These are phyloP conservation scores for Ogataea nakhonphanomensis DNA, from an alignment of 805 yeast species.

Conservation along the genomic window DNA sequence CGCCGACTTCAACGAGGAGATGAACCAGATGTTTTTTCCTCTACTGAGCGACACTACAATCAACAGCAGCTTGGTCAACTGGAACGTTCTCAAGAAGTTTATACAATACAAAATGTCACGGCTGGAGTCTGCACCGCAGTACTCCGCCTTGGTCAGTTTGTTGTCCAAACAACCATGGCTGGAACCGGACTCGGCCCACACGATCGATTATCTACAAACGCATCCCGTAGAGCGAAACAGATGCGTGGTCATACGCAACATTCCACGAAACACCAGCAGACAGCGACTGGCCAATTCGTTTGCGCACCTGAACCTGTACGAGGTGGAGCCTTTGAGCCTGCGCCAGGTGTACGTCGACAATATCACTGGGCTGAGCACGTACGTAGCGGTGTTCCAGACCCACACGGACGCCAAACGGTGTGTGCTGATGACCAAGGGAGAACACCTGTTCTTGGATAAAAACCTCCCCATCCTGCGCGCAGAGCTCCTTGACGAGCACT, in stretches of 20 bases:
- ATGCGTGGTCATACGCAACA: slow-evolving; percentile 41
- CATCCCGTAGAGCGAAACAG: slow-evolving; percentile 25
- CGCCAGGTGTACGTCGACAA: slow-evolving; percentile 12
- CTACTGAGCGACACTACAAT: slow-evolving; percentile 20
- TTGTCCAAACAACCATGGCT: slow-evolving; percentile 13
- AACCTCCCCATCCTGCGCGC: slow-evolving; percentile 31
- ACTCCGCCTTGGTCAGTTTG: slow-evolving; percentile 4
- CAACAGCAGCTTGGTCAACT: slow-evolving; percentile 4
- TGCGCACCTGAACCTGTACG: slow-evolving; percentile 49
- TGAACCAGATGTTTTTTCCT: slow-evolving; percentile 20
- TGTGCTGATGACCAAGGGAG: slow-evolving; percentile 51
- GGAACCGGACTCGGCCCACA: background rate
- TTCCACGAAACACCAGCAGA: slow-evolving; percentile 44
- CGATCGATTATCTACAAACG: background rate
- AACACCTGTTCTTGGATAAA: slow-evolving; percentile 28
- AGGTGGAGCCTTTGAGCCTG: slow-evolving; percentile 18
- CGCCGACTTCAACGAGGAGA: slow-evolving; percentile 31
- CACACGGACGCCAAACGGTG: slow-evolving; percentile 47
- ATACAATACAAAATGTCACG: slow-evolving; percentile 3
- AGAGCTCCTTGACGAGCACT: slow-evolving; percentile 28
- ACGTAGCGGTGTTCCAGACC: slow-evolving; percentile 45
- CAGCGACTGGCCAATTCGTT: slow-evolving; percentile 35
- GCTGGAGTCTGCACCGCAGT: slow-evolving; percentile 4
- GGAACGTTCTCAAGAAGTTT: slow-evolving; percentile 1
- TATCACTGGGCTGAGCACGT: slow-evolving; percentile 20